Base-by-base conservation (phyloP, 768 basidiomycete species). In the Dendrothele bispora region DNA sequence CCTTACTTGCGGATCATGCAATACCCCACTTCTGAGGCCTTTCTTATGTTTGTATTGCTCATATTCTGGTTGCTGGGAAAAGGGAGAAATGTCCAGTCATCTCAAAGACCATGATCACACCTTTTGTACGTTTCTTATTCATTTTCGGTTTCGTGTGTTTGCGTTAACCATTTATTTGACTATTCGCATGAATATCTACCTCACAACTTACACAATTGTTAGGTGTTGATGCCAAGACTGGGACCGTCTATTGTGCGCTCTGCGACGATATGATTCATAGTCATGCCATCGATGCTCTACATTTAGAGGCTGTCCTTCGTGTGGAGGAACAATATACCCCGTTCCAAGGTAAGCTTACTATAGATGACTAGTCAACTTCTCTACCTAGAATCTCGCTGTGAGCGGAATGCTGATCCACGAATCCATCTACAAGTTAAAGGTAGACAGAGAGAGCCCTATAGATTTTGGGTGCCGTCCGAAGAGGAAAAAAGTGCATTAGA, bases 251-350 rank as follows among this genome's bases (percentile, higher is more conserved):
- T 58, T 95, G 93, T 61, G 62, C 69, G 2, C 69, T 74, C 27
- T 95, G 92, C 66, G 74, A 84, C 29, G 86, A 93, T 60, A 84
- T 91, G 50, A 75, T 91, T 20, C 86, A 85, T 55, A 72, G 88
- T 52, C 53, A 74, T 11, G 63, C 59, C 2, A 58, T 91, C 28
- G 80, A 82, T 32, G 61, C 66, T 7, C 47, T 78, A 7, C 71
- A 77, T 51, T 55, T 75, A 22, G 58, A 70, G 4, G 68, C 77
- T 3, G 61, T 73, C 7, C 56, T 88, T 4, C 61, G 66, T 22
- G 71, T 78, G 8, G 86, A 88, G 60, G 86, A 90, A 65, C 75
- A 74, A 36, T 66, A 72, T 29, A 79, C 82, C 0, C 68, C 68
- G n/a, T 83, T 85, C 51, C 77, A 79, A 73, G 74, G 85, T 86